Evolutionary conservation across 2,329 filamentous ascomycete species (phyloP).

Genomic region (Mollisia scopiformis): DNA sequence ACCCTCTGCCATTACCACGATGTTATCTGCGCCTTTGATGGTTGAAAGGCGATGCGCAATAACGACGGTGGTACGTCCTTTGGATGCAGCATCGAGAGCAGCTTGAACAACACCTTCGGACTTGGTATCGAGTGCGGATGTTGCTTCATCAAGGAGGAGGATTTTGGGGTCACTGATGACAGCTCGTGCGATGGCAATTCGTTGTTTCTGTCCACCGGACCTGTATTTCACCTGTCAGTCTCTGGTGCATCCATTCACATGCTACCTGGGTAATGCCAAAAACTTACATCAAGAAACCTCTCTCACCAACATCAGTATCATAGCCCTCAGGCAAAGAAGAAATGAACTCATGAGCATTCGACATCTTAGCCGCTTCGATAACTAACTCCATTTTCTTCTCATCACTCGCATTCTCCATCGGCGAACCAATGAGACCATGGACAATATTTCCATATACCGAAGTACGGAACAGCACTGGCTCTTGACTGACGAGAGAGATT

Average conservation of each 20-base stretch:
- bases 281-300: slow-evolving; percentile 19
- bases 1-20: slow-evolving; percentile 75
- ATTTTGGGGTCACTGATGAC: slow-evolving; percentile 71
- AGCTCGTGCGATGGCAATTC: slow-evolving; percentile 70
- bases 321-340: slow-evolving; percentile 55
- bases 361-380: slow-evolving; percentile 47
- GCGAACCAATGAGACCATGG: slow-evolving; percentile 49
- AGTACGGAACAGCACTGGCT: slow-evolving; percentile 62
- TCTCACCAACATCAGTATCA: slow-evolving; percentile 40
- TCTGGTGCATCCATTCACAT: too few species aligned
- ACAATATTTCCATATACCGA: slow-evolving; percentile 57
- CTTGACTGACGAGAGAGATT: slow-evolving; percentile 87
- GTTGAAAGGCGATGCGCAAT: slow-evolving; percentile 70
- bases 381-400: slow-evolving; percentile 51
- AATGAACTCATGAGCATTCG: slow-evolving; percentile 43
- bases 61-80: slow-evolving; percentile 61
- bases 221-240: neutral
- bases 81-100: slow-evolving; percentile 53
- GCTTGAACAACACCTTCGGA: slow-evolving; percentile 52
- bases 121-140: slow-evolving; percentile 40
- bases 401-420: slow-evolving; percentile 53
- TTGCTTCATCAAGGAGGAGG: slow-evolving; percentile 72
- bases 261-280: too few species aligned
- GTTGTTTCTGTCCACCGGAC: slow-evolving; percentile 82
- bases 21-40: slow-evolving; percentile 76